Conservation (phyloP, 2,329 filamentous ascomycete genomes). For the Annulohypoxylon truncatum region DNA sequence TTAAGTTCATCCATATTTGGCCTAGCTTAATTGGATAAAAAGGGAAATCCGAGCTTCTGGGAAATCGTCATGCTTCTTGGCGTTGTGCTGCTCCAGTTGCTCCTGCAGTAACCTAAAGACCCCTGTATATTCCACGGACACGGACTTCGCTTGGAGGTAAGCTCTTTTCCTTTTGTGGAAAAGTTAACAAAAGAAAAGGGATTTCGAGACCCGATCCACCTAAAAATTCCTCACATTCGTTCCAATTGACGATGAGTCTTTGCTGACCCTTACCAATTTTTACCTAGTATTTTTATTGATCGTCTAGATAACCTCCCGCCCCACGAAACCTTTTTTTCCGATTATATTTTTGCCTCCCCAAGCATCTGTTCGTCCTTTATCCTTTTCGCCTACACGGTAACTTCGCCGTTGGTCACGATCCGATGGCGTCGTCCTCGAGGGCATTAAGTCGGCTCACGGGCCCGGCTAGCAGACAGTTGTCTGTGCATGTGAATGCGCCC, state of each 20-base stretch:
- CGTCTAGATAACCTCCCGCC: slow-evolving; percentile 18
- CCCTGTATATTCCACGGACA: neutral
- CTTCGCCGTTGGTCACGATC: slow-evolving; percentile 41
- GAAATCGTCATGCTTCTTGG: slow-evolving; percentile 5
- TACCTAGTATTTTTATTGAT: slow-evolving; percentile 28
- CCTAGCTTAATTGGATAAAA: slow-evolving; percentile 19
- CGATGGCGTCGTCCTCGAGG: slow-evolving; percentile 62
- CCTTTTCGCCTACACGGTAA: slow-evolving; percentile 25
- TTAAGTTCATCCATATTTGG: slow-evolving; percentile 3
- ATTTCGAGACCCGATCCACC: slow-evolving; percentile 20
- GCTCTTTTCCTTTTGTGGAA: slow-evolving; percentile 26
- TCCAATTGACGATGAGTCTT: slow-evolving; percentile 31
- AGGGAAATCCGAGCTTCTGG: slow-evolving; percentile 30
- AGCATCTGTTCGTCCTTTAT: neutral
- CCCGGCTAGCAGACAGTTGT: slow-evolving; percentile 43
- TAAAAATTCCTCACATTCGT: slow-evolving; percentile 32
- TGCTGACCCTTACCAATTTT: slow-evolving; percentile 26
- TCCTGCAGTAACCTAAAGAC: slow-evolving; percentile 11
- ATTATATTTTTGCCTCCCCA: slow-evolving; percentile 6
- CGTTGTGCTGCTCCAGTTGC: neutral
- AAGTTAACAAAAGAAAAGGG: slow-evolving; percentile 21
- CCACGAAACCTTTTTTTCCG: slow-evolving; percentile 15
- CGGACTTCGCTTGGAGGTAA: slow-evolving; percentile 24
- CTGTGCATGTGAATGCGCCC: slow-evolving; percentile 45
- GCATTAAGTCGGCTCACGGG: slow-evolving; percentile 53